A percentile compares a stretch with the other conserved stretches of the same genome.
Evolutionary conservation across 2,329 filamentous ascomycete species (phyloP).

Genomic region (Sodiomyces alkalinus): DNA sequence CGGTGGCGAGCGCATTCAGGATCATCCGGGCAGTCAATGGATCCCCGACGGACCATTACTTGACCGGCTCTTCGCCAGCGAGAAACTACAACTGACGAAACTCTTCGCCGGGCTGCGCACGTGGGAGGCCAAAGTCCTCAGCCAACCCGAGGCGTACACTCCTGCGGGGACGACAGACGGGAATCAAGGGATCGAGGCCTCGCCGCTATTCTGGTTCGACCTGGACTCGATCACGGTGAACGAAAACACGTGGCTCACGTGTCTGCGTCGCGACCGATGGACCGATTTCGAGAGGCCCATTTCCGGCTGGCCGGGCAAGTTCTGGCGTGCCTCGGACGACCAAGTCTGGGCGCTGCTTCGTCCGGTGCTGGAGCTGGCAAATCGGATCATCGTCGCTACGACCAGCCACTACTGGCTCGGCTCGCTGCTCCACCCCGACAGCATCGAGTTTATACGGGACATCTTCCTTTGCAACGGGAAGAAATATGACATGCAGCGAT

Average conservation of each 20-base stretch:
- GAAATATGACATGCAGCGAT: neutral
- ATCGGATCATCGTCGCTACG: constrained; percentile 1
- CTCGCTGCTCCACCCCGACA: neutral
- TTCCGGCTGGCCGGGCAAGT: neutral
- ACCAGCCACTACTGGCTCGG: constrained; percentile 1
- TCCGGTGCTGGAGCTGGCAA: constrained; percentile 2
- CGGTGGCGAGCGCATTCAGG: too few species aligned
- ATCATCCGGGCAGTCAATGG: neutral
- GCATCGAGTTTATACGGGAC: neutral
- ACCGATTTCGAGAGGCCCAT: neutral
- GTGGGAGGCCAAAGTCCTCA: neutral
- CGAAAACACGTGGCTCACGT: constrained; percentile 2
- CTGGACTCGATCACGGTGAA: constrained; percentile 2
- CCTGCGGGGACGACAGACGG: neutral
- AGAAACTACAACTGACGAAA: neutral
- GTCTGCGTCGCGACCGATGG: constrained; percentile 2
- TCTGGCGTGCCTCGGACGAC: constrained; percentile 1
- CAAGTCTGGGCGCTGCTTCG: neutral
- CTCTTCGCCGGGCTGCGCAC: neutral
- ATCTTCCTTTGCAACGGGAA: neutral
- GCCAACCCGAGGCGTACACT: constrained; percentile 1
- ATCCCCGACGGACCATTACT: neutral
- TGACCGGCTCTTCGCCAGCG: neutral
- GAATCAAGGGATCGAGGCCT: neutral
- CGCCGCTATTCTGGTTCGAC: neutral